phyloP scores from a whole-genome alignment of 192 early-diverging fungal species.

The Phycomyces blakesleeanus region DNA sequence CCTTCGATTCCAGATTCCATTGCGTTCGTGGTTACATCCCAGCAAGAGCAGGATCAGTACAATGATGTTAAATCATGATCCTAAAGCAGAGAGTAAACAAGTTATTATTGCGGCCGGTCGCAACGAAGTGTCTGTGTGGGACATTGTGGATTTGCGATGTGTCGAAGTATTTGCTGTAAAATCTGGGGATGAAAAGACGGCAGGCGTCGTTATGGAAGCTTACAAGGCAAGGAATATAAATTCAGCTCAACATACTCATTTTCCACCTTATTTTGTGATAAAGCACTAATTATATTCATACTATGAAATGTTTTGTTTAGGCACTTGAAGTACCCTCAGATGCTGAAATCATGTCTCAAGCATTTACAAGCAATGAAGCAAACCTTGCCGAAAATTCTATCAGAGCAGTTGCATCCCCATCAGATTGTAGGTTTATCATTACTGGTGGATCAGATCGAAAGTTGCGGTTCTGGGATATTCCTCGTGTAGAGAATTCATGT shows the following conservation, averaged over 20 bases:
- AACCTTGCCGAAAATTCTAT: constrained; percentile 57
- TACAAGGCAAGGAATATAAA: constrained; percentile 39
- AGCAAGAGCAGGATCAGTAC: constrained; percentile 56
- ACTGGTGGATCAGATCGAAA: constrained; percentile 82
- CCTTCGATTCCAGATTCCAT: constrained; percentile 66
- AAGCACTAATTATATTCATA: too few relatives aligned
- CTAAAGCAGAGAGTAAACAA: constrained; percentile 38
- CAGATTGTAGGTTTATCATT: constrained; percentile 62
- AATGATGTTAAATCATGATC: constrained; percentile 47
- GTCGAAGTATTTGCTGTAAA: constrained; percentile 67
- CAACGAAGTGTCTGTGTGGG: constrained; percentile 80
- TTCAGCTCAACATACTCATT: background rate
- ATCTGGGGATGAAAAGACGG: constrained; percentile 44
- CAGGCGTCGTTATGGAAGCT: constrained; percentile 37
- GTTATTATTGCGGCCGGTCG: constrained; percentile 67
- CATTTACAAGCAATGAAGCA: constrained; percentile 52
- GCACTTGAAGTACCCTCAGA: constrained; percentile 36
- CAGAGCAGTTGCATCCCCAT: constrained; percentile 53
- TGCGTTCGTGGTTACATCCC: constrained; percentile 77
- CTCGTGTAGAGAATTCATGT: constrained; percentile 65
- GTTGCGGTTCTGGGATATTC: constrained; percentile 80
- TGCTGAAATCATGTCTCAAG: constrained; percentile 47
- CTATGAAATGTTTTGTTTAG: too few relatives aligned
- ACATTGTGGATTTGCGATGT: constrained; percentile 68
- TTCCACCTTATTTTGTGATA: too few relatives aligned